phyloP scores from a whole-genome alignment of 202 grass and related monocot genomes.

The Carex arenaria region DNA sequence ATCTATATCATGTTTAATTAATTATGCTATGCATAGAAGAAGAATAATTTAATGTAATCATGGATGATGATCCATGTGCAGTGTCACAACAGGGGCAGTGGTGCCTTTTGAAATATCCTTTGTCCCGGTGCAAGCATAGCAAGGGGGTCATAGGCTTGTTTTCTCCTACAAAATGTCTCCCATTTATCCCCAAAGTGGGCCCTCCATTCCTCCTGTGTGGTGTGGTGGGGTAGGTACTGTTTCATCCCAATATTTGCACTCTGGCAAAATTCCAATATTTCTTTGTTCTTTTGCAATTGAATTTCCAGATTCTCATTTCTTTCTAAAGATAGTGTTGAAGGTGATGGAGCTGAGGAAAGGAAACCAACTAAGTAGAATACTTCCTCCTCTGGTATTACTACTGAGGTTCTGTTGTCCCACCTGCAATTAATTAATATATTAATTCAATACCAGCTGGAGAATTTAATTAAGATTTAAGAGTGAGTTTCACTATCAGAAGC shows the following conservation, averaged over 20 bases:
- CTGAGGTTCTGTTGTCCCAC: slow-evolving; percentile 83
- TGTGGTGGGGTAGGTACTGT: slow-evolving; percentile 81
- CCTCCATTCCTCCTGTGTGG: slow-evolving; percentile 82
- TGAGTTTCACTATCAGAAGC: slow-evolving; percentile 1
- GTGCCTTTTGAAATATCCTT: slow-evolving; percentile 67
- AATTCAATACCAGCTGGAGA: background rate
- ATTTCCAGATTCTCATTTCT: slow-evolving; percentile 44
- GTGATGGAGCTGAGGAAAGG: slow-evolving; percentile 59
- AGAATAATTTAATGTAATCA: background rate
- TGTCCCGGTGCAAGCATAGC: slow-evolving; percentile 87
- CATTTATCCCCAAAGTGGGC: slow-evolving; percentile 85
- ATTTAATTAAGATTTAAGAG: background rate
- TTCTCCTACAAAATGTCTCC: slow-evolving; percentile 83
- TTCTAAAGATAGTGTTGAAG: slow-evolving; percentile 26
- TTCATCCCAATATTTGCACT: slow-evolving; percentile 56
- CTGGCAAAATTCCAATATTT: slow-evolving; percentile 65
- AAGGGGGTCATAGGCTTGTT: slow-evolving; percentile 72
- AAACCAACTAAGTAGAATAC: slow-evolving; percentile 80
- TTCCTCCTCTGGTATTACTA: slow-evolving; percentile 76
- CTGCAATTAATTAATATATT: slow-evolving; percentile 24
- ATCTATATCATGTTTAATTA: background rate
- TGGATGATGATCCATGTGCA: background rate
- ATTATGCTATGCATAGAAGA: slow-evolving; percentile 1
- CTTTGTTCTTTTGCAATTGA: slow-evolving; percentile 58
- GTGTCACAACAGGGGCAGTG: slow-evolving; percentile 42